Conservation (phyloP, 164 flowering plant genomes). For the Vitis amurensis region DNA sequence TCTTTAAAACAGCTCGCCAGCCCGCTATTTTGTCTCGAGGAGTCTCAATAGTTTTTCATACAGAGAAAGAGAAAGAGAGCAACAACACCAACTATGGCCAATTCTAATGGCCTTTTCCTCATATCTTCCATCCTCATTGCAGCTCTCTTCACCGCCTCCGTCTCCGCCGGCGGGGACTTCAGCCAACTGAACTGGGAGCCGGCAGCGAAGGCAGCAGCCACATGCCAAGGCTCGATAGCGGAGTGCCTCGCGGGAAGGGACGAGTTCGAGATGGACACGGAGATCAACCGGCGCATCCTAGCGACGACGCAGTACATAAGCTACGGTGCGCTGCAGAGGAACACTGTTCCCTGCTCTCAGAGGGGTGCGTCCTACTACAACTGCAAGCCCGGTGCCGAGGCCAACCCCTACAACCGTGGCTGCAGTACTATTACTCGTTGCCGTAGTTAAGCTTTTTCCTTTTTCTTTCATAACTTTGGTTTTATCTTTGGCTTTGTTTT, state of each 20-base stretch:
- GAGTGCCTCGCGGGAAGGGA: conserved; percentile 28
- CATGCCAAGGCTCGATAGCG: conserved; percentile 31
- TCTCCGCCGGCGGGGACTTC: not conserved
- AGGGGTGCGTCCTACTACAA: conserved; percentile 51
- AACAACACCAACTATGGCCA: conserved; percentile 17
- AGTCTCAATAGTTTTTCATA: not conserved
- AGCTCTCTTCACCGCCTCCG: conserved; percentile 14
- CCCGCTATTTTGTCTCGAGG: not conserved
- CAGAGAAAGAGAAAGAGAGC: not conserved
- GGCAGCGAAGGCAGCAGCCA: not conserved
- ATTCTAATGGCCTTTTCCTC: conserved; percentile 1
- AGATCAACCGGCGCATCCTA: conserved; percentile 38
- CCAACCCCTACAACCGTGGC: conserved; percentile 50
- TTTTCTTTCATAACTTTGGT: not conserved
- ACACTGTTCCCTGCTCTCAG: conserved; percentile 42
- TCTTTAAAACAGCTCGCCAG: conserved; percentile 3
- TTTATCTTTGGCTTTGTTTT: not conserved
- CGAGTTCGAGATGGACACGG: conserved; percentile 36
- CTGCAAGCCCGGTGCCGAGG: conserved; percentile 39
- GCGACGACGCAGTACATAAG: conserved; percentile 40
- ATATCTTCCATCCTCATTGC: not conserved
- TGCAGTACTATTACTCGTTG: conserved; percentile 45
- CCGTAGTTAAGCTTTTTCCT: conserved; percentile 19
- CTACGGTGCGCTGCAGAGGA: conserved; percentile 41
- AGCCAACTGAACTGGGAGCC: conserved; percentile 26